A percentile compares a stretch with the other conserved stretches of the same genome.
Evolutionary conservation across 345 rosid species (phyloP).

Genomic region (Brassica nigra): DNA sequence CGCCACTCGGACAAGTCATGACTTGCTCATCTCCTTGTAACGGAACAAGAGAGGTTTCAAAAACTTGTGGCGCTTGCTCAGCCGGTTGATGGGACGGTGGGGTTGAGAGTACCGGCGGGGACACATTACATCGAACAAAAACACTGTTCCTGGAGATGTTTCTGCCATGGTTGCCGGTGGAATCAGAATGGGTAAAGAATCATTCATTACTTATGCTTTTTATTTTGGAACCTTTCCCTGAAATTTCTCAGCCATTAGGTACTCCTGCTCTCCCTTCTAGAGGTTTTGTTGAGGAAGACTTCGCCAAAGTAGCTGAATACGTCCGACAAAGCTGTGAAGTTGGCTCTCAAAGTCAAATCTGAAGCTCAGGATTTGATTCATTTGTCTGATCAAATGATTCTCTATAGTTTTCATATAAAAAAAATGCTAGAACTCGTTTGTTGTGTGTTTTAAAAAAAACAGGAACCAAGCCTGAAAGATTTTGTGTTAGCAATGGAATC

Average conservation of each 20-base stretch:
- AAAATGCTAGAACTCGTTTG: constrained; percentile 1
- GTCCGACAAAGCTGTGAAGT: constrained; percentile 45
- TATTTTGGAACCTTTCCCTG: background rate
- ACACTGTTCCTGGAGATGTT: constrained; percentile 38
- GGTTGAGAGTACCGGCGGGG: too few species aligned
- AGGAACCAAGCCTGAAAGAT: constrained; percentile 92
- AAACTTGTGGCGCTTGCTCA: too few species aligned
- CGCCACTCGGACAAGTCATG: too few species aligned
- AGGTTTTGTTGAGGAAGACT: constrained; percentile 88
- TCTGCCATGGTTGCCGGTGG: constrained; percentile 78
- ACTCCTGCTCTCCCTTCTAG: constrained; percentile 94
- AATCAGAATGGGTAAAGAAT: constrained; percentile 88
- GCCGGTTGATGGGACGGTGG: too few species aligned
- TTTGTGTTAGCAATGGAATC: constrained; percentile 65
- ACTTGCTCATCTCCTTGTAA: too few species aligned
- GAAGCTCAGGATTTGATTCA: constrained; percentile 66
- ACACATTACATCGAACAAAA: too few species aligned
- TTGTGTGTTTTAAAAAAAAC: constrained; percentile 21
- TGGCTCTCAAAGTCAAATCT: constrained; percentile 75
- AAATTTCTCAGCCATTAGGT: constrained; percentile 46
- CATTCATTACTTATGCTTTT: background rate
- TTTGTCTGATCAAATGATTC: background rate
- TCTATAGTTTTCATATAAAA: background rate
- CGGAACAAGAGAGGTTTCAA: too few species aligned
- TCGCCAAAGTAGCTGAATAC: constrained; percentile 44